Percentiles rank a stretch among this genome's conserved stretches.
Evolutionary conservation across 2,329 filamentous ascomycete genomes (phyloP).

Genomic region (Stenocarpella maydis): DNA sequence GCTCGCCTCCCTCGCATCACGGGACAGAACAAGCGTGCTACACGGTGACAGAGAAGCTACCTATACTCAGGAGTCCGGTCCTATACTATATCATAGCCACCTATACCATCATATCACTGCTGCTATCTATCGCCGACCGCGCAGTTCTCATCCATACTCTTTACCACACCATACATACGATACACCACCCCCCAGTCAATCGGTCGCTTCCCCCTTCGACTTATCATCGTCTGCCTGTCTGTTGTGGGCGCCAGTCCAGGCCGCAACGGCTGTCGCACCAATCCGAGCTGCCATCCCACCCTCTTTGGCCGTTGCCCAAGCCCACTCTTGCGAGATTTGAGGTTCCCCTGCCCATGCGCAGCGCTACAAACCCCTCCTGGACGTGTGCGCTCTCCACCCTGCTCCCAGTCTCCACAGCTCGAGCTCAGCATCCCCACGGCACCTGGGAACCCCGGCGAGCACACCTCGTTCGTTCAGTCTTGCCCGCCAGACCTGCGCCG

Average conservation of each 20-base stretch:
- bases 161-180: background rate
- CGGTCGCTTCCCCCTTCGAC: conserved; percentile 2
- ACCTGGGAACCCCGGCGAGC: conserved; percentile 27
- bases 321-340: conserved; percentile 25
- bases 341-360: conserved; percentile 24
- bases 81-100: background rate
- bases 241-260: conserved; percentile 20
- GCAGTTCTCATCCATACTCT: background rate
- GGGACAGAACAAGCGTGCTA: background rate
- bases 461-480: conserved; percentile 15
- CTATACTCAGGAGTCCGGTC: background rate
- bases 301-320: background rate
- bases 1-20: conserved; percentile 13
- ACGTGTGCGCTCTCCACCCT: conserved; percentile 26
- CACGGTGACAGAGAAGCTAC: background rate
- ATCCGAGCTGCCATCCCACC: conserved; percentile 23
- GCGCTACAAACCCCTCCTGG: conserved; percentile 20
- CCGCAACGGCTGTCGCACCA: conserved; percentile 26
- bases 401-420: conserved; percentile 25
- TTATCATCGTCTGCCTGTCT: background rate
- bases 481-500: conserved; percentile 19
- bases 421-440: conserved; percentile 28
- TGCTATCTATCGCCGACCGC: background rate
- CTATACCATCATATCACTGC: background rate
- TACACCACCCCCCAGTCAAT: conserved; percentile 7